Evolutionary conservation across 192 early-diverging fungal genomes (phyloP).

Genomic region (Glomus cerebriforme): DNA sequence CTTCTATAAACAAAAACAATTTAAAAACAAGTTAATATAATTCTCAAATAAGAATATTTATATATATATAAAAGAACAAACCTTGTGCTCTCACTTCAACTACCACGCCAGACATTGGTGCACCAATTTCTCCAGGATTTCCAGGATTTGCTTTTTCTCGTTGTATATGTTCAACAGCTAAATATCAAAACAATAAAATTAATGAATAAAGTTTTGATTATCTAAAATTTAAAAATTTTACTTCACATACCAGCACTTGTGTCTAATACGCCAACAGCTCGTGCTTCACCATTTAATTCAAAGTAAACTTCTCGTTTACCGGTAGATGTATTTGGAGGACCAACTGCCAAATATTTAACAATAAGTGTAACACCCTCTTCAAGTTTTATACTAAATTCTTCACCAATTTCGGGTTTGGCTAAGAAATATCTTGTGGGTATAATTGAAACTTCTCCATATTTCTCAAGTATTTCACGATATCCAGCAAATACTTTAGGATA

Average conservation of each 20-base stretch:
- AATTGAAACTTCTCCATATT: slow-evolving; percentile 85
- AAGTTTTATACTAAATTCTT: slow-evolving; percentile 87
- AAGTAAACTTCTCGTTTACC: slow-evolving; percentile 93
- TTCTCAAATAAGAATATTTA: not conserved
- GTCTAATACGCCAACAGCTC: slow-evolving; percentile 77
- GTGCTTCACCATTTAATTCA: slow-evolving; percentile 91
- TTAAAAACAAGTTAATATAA: not conserved
- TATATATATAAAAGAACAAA: not conserved
- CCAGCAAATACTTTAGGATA: slow-evolving; percentile 95
- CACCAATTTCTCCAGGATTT: slow-evolving; percentile 81
- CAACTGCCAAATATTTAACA: slow-evolving; percentile 87
- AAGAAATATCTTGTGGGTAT: slow-evolving; percentile 94
- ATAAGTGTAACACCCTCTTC: slow-evolving; percentile 89
- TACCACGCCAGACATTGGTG: slow-evolving; percentile 96
- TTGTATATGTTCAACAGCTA: slow-evolving; percentile 61
- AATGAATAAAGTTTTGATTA: not conserved
- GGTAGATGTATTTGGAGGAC: slow-evolving; percentile 74
- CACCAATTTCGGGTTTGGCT: slow-evolving; percentile 77
- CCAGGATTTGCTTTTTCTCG: slow-evolving; percentile 75
- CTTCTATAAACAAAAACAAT: slow-evolving; percentile 39
- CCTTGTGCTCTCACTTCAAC: slow-evolving; percentile 85
- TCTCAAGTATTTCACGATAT: slow-evolving; percentile 69
- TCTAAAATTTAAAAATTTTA: not conserved
- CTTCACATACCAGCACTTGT: slow-evolving; percentile 49
- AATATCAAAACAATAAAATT: not conserved